Percentiles rank a stretch among this genome's conserved stretches.
Conservation (phyloP, 2,329 filamentous ascomycete genomes). For the Nemania abortiva region DNA sequence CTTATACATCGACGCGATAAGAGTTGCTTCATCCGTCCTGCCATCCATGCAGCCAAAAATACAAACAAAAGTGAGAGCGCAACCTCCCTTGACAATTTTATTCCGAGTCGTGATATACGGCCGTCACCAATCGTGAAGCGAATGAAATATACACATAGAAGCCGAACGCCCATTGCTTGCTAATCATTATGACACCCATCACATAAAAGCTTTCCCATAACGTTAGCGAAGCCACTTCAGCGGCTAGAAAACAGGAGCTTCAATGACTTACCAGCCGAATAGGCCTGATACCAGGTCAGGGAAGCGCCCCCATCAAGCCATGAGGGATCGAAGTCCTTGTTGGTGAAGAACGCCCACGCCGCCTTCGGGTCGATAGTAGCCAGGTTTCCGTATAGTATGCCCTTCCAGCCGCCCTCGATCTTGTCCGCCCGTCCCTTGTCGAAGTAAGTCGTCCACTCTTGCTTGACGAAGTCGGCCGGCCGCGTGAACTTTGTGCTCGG, state of each 20-base stretch:
- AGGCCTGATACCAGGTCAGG: slow-evolving; percentile 86
- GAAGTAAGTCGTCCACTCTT: slow-evolving; percentile 89
- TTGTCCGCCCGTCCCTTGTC: slow-evolving; percentile 71
- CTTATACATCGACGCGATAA: background rate
- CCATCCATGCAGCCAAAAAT: slow-evolving; percentile 1
- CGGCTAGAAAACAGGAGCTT: background rate
- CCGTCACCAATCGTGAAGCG: background rate
- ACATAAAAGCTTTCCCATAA: slow-evolving; percentile 47
- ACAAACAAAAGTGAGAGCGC: background rate
- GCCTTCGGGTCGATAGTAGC: slow-evolving; percentile 78
- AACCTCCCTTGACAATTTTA: background rate
- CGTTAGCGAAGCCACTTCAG: slow-evolving; percentile 19
- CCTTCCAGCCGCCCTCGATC: slow-evolving; percentile 83
- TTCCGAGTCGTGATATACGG: slow-evolving; percentile 12
- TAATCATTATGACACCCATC: slow-evolving; percentile 23
- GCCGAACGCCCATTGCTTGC: background rate
- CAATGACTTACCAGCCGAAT: slow-evolving; percentile 73
- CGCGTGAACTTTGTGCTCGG: slow-evolving; percentile 75
- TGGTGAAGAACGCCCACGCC: slow-evolving; percentile 81
- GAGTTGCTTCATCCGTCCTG: background rate
- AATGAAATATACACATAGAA: slow-evolving; percentile 11
- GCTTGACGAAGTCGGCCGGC: slow-evolving; percentile 74
- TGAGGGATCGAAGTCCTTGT: slow-evolving; percentile 71
- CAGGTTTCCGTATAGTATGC: slow-evolving; percentile 84
- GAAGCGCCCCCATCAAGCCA: slow-evolving; percentile 87